phyloP scores from a whole-genome alignment of 1,284 basidiomycete species.

The Vanrija sp. region DNA sequence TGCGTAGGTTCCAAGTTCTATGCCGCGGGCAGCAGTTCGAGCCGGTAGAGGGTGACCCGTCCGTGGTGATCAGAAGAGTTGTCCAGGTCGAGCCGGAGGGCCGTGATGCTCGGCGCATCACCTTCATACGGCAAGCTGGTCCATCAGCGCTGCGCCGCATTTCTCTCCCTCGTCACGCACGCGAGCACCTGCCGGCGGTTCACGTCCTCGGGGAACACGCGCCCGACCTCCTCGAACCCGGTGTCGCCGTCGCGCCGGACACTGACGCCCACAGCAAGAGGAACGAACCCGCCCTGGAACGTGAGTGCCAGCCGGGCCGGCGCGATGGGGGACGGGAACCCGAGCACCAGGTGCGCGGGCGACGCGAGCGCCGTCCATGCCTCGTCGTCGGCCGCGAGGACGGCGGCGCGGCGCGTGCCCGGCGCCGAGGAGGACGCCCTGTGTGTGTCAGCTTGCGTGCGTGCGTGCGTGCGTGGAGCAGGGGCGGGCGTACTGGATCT shows the following conservation, averaged over 20 bases:
- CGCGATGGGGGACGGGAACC: slow-evolving; percentile 31
- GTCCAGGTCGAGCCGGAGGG: slow-evolving; percentile 39
- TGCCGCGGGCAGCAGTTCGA: slow-evolving; percentile 28
- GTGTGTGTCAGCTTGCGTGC: slow-evolving; percentile 8
- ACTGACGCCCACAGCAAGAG: slow-evolving; percentile 30
- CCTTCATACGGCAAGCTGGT: neutral
- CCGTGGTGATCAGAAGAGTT: slow-evolving; percentile 47
- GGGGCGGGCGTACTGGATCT: slow-evolving; percentile 4
- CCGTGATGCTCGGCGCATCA: neutral
- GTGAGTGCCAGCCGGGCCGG: slow-evolving; percentile 42
- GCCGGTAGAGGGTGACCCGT: slow-evolving; percentile 45
- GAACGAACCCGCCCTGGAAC: slow-evolving; percentile 50
- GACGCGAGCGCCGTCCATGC: slow-evolving; percentile 35
- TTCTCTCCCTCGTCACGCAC: slow-evolving; percentile 23
- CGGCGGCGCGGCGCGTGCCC: slow-evolving; percentile 21
- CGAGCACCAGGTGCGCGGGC: slow-evolving; percentile 35
- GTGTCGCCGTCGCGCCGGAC: slow-evolving; percentile 20
- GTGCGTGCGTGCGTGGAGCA: too few species aligned
- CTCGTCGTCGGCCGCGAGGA: slow-evolving; percentile 26
- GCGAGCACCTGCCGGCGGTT: slow-evolving; percentile 44
- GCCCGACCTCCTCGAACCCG: slow-evolving; percentile 34
- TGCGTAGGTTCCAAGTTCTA: too few species aligned
- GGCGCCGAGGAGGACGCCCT: slow-evolving; percentile 26
- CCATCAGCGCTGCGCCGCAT: neutral
- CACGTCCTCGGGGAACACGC: slow-evolving; percentile 46